Evolutionary conservation across 2,329 filamentous ascomycete genomes (phyloP).

Genomic region (Pseudogymnoascus sp.): DNA sequence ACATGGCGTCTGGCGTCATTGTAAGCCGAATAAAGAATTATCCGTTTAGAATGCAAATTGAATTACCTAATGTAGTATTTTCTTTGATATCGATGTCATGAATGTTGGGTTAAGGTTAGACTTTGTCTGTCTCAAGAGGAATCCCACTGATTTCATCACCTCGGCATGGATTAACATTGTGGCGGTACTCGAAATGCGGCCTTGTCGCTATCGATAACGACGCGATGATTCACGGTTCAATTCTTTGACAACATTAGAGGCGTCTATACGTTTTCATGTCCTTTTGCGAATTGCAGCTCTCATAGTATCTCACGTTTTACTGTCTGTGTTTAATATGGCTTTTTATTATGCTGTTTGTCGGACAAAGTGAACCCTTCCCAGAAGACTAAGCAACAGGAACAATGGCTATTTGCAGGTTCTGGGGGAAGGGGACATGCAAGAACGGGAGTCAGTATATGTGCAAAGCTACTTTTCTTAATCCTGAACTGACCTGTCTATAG

Average conservation of each 20-base stretch:
- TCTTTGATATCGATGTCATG: not conserved
- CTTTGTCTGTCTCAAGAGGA: not conserved
- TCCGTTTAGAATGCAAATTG: not conserved
- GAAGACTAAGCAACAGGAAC: conserved; percentile 35
- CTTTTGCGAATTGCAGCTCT: not conserved
- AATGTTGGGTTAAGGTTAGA: conserved; percentile 2
- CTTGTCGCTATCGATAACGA: conserved; percentile 9
- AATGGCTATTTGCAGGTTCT: conserved; percentile 48
- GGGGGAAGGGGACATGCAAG: conserved; percentile 56
- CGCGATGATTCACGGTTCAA: not conserved
- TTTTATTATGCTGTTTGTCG: not conserved
- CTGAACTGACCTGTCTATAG: conserved; percentile 28
- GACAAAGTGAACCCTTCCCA: not conserved
- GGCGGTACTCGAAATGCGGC: not conserved
- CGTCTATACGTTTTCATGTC: not conserved
- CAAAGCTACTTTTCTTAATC: not conserved
- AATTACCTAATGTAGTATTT: not conserved
- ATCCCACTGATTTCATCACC: not conserved
- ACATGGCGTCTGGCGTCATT: not conserved
- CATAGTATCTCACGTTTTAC: not conserved
- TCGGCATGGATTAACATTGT: conserved; percentile 1
- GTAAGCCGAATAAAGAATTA: not conserved
- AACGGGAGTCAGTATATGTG: conserved; percentile 47
- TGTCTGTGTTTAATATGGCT: not conserved
- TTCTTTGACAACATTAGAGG: not conserved